Percentiles rank a stretch among this genome's conserved stretches.
phyloP scores from a whole-genome alignment of 2,329 filamentous ascomycete species.

The Talaromyces albobiverticillius region DNA sequence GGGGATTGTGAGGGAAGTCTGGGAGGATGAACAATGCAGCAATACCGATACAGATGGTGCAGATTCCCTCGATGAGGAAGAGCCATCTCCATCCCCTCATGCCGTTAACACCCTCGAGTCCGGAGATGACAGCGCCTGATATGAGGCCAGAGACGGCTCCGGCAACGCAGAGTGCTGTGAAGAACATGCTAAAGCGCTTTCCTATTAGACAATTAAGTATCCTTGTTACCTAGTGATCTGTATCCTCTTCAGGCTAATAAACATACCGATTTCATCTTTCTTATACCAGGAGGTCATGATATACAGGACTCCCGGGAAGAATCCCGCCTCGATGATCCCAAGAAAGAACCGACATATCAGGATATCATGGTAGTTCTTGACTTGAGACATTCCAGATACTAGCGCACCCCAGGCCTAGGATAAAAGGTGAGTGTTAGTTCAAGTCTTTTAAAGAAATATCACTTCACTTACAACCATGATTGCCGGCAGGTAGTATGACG shows the following conservation, averaged over 20 bases:
- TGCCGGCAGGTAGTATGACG: not conserved
- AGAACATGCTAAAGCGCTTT: conserved; percentile 14
- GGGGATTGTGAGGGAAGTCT: conserved; percentile 60
- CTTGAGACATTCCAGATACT: conserved; percentile 1
- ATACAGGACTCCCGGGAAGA: conserved; percentile 17
- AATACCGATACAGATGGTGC: conserved; percentile 5
- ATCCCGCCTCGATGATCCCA: conserved; percentile 11
- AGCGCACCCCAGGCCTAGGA: conserved; percentile 9
- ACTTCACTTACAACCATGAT: not conserved
- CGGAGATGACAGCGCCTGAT: too few species aligned
- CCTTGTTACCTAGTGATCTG: too few species aligned
- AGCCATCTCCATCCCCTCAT: conserved; percentile 13
- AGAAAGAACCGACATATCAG: conserved; percentile 8
- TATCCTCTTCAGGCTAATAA: too few species aligned
- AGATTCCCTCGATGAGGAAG: conserved; percentile 16
- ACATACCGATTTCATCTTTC: conserved; percentile 2
- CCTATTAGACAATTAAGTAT: too few species aligned
- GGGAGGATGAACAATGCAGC: conserved; percentile 50
- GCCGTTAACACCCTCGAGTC: not conserved
- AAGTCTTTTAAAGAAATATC: not conserved
- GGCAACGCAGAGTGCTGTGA: conserved; percentile 10
- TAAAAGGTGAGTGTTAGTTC: not conserved
- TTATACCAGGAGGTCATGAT: conserved; percentile 17
- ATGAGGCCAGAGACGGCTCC: conserved; percentile 14
- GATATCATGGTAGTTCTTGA: not conserved